These are phyloP conservation scores for Carpinus fangiana DNA, from an alignment of 306 rosid genomes.

Conservation along the genomic window DNA sequence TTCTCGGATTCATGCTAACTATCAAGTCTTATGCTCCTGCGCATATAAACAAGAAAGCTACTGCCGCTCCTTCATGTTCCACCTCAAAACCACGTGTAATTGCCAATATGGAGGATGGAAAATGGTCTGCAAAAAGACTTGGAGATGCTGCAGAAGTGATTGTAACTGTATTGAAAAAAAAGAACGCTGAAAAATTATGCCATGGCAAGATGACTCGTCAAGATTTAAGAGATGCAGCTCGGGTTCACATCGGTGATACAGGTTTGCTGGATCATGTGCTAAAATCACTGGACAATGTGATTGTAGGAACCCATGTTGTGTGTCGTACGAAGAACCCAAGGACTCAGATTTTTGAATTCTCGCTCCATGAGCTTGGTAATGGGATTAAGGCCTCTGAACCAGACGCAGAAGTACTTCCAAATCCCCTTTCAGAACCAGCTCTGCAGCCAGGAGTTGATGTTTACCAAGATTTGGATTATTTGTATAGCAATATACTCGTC, in stretches of 20 bases:
- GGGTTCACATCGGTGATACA: constrained; percentile 85
- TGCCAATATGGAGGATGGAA: constrained; percentile 67
- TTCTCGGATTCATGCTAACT: constrained; percentile 77
- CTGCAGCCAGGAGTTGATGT: constrained; percentile 63
- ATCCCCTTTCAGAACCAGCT: neutral
- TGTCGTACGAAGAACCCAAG: constrained; percentile 73
- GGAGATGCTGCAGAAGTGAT: constrained; percentile 78
- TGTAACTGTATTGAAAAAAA: constrained; percentile 71
- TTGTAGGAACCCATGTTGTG: constrained; percentile 67
- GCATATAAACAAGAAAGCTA: constrained; percentile 17
- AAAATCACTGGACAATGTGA: constrained; percentile 62
- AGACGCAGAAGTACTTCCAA: neutral
- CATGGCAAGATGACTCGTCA: constrained; percentile 80
- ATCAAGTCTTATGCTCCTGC: constrained; percentile 57
- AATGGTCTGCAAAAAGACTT: constrained; percentile 81
- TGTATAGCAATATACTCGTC: constrained; percentile 68
- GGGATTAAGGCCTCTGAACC: constrained; percentile 42
- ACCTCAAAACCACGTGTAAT: constrained; percentile 38
- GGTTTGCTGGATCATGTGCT: constrained; percentile 85
- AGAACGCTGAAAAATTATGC: constrained; percentile 42
- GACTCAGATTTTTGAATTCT: constrained; percentile 66
- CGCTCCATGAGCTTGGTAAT: constrained; percentile 56
- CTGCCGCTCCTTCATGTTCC: constrained; percentile 26
- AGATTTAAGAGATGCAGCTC: constrained; percentile 80
- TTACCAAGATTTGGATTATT: constrained; percentile 56